These are phyloP conservation scores for Shiraia bambusicola DNA, from an alignment of 2,329 filamentous ascomycete genomes.

Conservation along the genomic window DNA sequence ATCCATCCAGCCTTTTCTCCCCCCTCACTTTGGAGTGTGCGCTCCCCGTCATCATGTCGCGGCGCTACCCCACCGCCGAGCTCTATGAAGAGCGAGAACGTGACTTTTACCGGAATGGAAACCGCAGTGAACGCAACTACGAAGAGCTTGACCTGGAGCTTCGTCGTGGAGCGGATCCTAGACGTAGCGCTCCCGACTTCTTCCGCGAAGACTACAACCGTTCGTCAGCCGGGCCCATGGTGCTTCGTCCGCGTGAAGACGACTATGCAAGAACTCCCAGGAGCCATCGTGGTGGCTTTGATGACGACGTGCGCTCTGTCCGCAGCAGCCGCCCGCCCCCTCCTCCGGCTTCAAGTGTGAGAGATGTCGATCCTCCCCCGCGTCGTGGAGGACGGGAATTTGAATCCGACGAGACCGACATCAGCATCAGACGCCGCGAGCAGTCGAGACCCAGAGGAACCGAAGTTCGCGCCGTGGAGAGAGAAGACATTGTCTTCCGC, in stretches of 20 bases:
- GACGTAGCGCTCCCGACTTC: conserved; percentile 51
- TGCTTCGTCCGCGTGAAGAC: conserved; percentile 49
- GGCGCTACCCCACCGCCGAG: conserved; percentile 50
- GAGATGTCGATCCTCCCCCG: conserved; percentile 32
- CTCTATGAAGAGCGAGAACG: conserved; percentile 53
- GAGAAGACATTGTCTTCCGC: conserved; percentile 48
- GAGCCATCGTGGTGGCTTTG: conserved; percentile 40
- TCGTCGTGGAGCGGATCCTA: conserved; percentile 39
- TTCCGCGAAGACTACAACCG: conserved; percentile 54
- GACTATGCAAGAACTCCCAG: conserved; percentile 40
- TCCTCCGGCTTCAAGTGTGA: conserved; percentile 28
- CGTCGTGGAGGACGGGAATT: conserved; percentile 37
- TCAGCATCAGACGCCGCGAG: conserved; percentile 39
- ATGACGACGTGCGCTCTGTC: conserved; percentile 44
- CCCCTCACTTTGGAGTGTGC: conserved; percentile 11
- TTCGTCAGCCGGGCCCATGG: conserved; percentile 47
- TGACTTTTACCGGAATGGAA: conserved; percentile 50
- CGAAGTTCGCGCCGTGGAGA: conserved; percentile 37
- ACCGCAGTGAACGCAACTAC: conserved; percentile 47
- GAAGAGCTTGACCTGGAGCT: conserved; percentile 55
- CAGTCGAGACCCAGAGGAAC: conserved; percentile 37
- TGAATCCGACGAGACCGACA: conserved; percentile 39
- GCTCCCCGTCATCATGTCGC: conserved; percentile 36
- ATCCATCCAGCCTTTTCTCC: conserved; percentile 4
- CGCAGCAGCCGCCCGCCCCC: conserved; percentile 35